phyloP scores from a whole-genome alignment of 2,329 filamentous ascomycete species.

The Pleoardoris graminearum region DNA sequence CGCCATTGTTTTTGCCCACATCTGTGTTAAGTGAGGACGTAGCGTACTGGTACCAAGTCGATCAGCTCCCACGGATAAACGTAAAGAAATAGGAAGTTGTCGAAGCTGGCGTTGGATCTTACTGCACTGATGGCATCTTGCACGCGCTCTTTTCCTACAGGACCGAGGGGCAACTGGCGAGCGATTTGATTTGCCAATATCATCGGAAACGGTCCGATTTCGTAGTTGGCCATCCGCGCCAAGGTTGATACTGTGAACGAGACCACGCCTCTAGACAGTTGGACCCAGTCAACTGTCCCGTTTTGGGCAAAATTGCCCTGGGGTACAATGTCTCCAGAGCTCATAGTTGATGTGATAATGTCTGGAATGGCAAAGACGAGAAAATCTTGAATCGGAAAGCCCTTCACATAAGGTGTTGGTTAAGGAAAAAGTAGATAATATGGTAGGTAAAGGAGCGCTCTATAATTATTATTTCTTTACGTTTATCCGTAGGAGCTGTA shows the following conservation, averaged over 20 bases:
- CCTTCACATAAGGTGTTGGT: too few relatives aligned
- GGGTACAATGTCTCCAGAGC: background rate
- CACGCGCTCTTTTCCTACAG: background rate
- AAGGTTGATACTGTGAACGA: background rate
- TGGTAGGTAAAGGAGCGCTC: too few relatives aligned
- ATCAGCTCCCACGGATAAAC: too few relatives aligned
- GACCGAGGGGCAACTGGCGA: background rate
- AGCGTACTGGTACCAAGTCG: too few relatives aligned
- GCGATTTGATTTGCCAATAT: background rate
- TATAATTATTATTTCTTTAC: too few relatives aligned
- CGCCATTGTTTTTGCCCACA: too few relatives aligned
- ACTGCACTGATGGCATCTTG: background rate
- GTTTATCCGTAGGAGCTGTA: too few relatives aligned
- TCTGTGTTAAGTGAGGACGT: too few relatives aligned
- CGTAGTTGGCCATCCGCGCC: background rate
- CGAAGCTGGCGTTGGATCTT: background rate
- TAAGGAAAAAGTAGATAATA: too few relatives aligned
- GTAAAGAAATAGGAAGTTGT: background rate
- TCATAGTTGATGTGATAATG: too few relatives aligned
- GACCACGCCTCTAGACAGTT: background rate
- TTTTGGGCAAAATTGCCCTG: background rate
- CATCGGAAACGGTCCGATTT: background rate
- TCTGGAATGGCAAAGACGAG: too few relatives aligned
- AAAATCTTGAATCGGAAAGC: too few relatives aligned
- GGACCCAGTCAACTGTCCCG: constrained; percentile 3